phyloP scores from a whole-genome alignment of 2,329 filamentous ascomycete species.

The Capronia epimyces region DNA sequence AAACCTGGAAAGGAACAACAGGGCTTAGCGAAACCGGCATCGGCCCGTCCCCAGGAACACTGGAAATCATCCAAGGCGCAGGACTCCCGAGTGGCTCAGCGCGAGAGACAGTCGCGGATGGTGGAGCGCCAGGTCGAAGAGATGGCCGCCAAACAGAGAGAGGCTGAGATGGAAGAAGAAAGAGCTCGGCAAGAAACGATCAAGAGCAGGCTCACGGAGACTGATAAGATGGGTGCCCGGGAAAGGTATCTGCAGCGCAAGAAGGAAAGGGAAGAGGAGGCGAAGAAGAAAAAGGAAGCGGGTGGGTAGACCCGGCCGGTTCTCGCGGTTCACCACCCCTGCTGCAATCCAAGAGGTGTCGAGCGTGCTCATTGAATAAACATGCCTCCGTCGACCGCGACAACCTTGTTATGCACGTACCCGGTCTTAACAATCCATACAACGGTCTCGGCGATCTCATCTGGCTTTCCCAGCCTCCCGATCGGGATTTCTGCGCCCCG shows the following conservation, averaged over 20 bases:
- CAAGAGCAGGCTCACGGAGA: slow-evolving; percentile 55
- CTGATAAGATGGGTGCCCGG: slow-evolving; percentile 55
- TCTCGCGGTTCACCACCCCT: no score
- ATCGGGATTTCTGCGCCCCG: slow-evolving; percentile 38
- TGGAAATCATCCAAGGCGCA: slow-evolving; percentile 31
- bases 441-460: slow-evolving; percentile 46
- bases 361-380: slow-evolving; percentile 31
- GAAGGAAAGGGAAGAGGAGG: slow-evolving; percentile 44
- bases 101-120: slow-evolving; percentile 56
- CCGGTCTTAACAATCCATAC: slow-evolving; percentile 45
- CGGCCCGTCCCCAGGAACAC: slow-evolving; percentile 13
- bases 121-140: slow-evolving; percentile 56
- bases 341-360: no score
- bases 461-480: slow-evolving; percentile 41
- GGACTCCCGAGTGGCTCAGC: slow-evolving; percentile 41
- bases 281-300: slow-evolving; percentile 25
- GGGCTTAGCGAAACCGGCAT: slow-evolving; percentile 10
- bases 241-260: slow-evolving; percentile 59
- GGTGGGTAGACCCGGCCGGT: slow-evolving; percentile 2
- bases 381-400: slow-evolving; percentile 40
- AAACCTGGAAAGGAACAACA: slow-evolving; percentile 34
- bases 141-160: slow-evolving; percentile 50
- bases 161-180: slow-evolving; percentile 53
- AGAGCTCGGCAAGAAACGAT: slow-evolving; percentile 50
- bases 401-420: slow-evolving; percentile 46